Evolutionary conservation across 371 early-diverging fungal genomes (phyloP).

Genomic region (Rhizopus microsporus): DNA sequence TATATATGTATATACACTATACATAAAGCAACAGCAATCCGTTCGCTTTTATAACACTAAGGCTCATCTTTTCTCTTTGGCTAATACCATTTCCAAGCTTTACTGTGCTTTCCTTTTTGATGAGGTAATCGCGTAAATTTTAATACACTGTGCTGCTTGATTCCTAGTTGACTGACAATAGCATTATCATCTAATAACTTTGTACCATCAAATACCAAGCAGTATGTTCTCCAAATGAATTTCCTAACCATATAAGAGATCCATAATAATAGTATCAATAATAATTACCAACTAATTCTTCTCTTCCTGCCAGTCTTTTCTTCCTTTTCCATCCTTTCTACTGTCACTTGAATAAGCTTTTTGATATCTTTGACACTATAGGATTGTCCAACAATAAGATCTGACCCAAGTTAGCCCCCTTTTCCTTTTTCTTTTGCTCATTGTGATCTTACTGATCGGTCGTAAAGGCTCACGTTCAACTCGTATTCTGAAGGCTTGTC

Average conservation of each 20-base stretch:
- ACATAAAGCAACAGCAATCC: too few relatives aligned
- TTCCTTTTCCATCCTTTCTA: conserved; percentile 19
- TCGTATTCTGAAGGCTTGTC: conserved; percentile 35
- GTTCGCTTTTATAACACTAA: too few relatives aligned
- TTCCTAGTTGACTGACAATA: conserved; percentile 39
- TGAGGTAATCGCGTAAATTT: conserved; percentile 29
- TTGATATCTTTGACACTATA: conserved; percentile 40
- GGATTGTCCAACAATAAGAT: conserved; percentile 36
- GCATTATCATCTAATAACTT: conserved; percentile 31
- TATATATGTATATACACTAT: too few relatives aligned
- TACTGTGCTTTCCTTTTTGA: conserved; percentile 35
- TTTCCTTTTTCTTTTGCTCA: neutral
- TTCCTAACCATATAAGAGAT: conserved; percentile 22
- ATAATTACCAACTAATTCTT: conserved; percentile 33
- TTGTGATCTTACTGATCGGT: conserved; percentile 28
- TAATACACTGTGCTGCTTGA: conserved; percentile 35
- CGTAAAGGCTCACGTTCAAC: conserved; percentile 34
- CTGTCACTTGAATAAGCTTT: conserved; percentile 17
- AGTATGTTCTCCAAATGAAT: conserved; percentile 45
- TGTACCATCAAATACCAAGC: conserved; percentile 25
- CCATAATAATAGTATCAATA: neutral
- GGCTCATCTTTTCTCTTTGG: neutral
- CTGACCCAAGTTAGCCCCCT: conserved; percentile 9
- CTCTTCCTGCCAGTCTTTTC: conserved; percentile 4
- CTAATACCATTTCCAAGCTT: conserved; percentile 20